Conservation (phyloP, 2,329 filamentous ascomycete genomes). For the Fonsecaea multimorphosa region DNA sequence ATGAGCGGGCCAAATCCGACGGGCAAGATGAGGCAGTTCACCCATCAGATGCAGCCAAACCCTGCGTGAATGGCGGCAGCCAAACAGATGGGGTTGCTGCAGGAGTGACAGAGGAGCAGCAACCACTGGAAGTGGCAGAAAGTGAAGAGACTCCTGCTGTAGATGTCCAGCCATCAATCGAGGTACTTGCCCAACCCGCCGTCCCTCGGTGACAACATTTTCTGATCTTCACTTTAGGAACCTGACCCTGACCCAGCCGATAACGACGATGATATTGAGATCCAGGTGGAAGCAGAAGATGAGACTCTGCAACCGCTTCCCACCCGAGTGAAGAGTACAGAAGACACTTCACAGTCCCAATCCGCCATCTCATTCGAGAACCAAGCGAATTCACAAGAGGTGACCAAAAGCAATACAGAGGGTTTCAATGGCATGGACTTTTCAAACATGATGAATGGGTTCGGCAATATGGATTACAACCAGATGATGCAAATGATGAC, state of each 20-base stretch:
- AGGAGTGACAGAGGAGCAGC: slow-evolving; percentile 27
- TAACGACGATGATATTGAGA: slow-evolving; percentile 39
- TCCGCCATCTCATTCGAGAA: slow-evolving; percentile 13
- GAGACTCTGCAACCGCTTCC: slow-evolving; percentile 32
- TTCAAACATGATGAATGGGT: slow-evolving; percentile 57
- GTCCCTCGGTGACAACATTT: background rate
- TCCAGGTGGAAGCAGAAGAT: slow-evolving; percentile 39
- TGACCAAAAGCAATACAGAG: slow-evolving; percentile 6
- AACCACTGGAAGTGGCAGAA: slow-evolving; percentile 33
- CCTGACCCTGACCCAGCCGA: slow-evolving; percentile 26
- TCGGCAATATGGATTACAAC: slow-evolving; percentile 71
- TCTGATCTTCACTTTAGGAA: slow-evolving; percentile 25
- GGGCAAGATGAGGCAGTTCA: slow-evolving; percentile 31
- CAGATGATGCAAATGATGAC: slow-evolving; percentile 71
- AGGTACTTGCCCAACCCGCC: slow-evolving; percentile 24
- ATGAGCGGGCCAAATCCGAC: slow-evolving; percentile 56
- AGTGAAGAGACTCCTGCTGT: slow-evolving; percentile 20
- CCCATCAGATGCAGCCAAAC: slow-evolving; percentile 9
- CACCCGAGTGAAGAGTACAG: slow-evolving; percentile 22
- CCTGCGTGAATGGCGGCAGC: slow-evolving; percentile 15
- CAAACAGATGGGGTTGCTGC: slow-evolving; percentile 13
- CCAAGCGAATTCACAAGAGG: slow-evolving; percentile 22
- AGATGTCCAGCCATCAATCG: slow-evolving; percentile 35
- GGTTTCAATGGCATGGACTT: slow-evolving; percentile 49
- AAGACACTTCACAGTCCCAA: slow-evolving; percentile 26